Evolutionary conservation across 768 basidiomycete genomes (phyloP).

Genomic region (Tulasnella sp.): DNA sequence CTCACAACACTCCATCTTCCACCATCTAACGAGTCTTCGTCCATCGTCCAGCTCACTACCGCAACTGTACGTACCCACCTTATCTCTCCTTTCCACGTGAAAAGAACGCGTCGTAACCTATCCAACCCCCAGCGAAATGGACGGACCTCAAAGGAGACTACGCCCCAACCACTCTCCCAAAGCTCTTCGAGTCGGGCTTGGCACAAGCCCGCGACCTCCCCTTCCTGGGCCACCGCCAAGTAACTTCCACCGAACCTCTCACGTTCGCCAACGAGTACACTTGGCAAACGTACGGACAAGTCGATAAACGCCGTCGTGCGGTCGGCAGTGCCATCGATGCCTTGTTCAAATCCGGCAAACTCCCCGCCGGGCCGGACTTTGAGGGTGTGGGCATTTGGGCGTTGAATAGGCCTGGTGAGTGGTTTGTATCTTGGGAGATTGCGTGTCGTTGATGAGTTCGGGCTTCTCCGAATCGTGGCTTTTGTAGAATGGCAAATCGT

Average conservation of each 20-base stretch:
- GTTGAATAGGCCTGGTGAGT: constrained; percentile 61
- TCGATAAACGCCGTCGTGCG: constrained; percentile 55
- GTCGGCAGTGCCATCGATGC: constrained; percentile 63
- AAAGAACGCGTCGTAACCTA: not conserved
- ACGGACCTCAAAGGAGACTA: constrained; percentile 12
- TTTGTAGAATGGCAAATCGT: constrained; percentile 85
- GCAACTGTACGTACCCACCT: constrained; percentile 8
- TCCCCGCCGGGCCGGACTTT: constrained; percentile 35
- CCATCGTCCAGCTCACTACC: constrained; percentile 9
- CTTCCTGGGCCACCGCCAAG: constrained; percentile 57
- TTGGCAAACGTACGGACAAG: constrained; percentile 68
- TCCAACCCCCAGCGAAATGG: constrained; percentile 10
- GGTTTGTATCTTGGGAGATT: not conserved
- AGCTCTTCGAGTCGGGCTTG: constrained; percentile 59
- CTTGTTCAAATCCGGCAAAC: constrained; percentile 50
- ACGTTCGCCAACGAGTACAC: constrained; percentile 55
- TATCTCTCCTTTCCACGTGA: not conserved
- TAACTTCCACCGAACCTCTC: constrained; percentile 50
- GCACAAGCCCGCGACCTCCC: constrained; percentile 35
- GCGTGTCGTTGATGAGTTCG: not conserved
- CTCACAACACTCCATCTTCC: not conserved
- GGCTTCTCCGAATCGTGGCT: not conserved
- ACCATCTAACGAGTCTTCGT: not conserved
- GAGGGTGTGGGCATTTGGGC: constrained; percentile 78
- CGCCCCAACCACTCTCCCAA: constrained; percentile 23